Evolutionary conservation across 805 yeast genomes (phyloP).

Genomic region (Nakazawaea holstii): DNA sequence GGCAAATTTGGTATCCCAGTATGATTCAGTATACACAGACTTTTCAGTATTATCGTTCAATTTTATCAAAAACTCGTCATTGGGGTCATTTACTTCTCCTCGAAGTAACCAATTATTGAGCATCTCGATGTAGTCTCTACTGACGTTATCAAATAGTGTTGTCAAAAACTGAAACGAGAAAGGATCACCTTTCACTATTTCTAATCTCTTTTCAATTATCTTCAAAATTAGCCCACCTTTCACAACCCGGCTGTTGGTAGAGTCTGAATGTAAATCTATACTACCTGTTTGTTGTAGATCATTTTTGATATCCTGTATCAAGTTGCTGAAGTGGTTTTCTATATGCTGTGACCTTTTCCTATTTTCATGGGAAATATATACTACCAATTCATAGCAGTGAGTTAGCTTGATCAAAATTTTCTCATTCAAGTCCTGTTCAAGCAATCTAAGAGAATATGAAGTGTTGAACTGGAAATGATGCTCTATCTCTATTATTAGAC

Average conservation of each 20-base stretch:
- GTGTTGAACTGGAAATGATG: slow-evolving; percentile 41
- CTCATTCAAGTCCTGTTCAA: slow-evolving; percentile 46
- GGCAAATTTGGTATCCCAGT: slow-evolving; percentile 73
- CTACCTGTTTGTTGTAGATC: slow-evolving; percentile 39
- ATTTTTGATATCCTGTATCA: slow-evolving; percentile 30
- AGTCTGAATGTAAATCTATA: slow-evolving; percentile 47
- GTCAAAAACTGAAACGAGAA: slow-evolving; percentile 46
- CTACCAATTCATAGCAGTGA: slow-evolving; percentile 54
- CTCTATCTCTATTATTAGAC: slow-evolving; percentile 42
- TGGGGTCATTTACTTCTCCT: slow-evolving; percentile 75
- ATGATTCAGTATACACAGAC: slow-evolving; percentile 37
- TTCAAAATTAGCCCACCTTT: slow-evolving; percentile 77
- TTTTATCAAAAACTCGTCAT: slow-evolving; percentile 76
- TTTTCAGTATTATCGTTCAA: slow-evolving; percentile 25
- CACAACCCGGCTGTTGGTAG: slow-evolving; percentile 44
- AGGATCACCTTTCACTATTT: slow-evolving; percentile 60
- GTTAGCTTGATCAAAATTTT: slow-evolving; percentile 33
- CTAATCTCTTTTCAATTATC: slow-evolving; percentile 53
- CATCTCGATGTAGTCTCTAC: slow-evolving; percentile 59
- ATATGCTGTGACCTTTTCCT: slow-evolving; percentile 28
- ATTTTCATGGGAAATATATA: slow-evolving; percentile 45
- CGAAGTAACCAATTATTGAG: slow-evolving; percentile 72
- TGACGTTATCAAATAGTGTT: slow-evolving; percentile 49
- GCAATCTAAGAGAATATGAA: slow-evolving; percentile 50
- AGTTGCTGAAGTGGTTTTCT: slow-evolving; percentile 23